These are phyloP conservation scores for Silene noctiflora DNA, from an alignment of 179 eudicot species.

Conservation along the genomic window DNA sequence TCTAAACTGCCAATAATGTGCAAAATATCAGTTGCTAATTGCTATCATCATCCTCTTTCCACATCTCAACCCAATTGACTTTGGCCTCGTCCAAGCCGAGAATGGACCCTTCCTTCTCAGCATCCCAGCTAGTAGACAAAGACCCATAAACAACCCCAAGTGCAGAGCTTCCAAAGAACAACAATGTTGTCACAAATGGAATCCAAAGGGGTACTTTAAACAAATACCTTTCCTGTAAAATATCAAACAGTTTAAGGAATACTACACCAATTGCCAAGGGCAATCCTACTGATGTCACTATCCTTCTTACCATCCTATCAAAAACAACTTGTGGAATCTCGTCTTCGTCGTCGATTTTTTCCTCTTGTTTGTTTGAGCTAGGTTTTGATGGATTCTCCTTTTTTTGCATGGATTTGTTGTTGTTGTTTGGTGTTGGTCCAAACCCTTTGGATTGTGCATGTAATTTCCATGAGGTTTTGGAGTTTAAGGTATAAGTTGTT, in stretches of 20 bases:
- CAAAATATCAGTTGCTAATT: background rate
- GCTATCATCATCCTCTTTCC: conserved; percentile 33
- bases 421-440: conserved; percentile 17
- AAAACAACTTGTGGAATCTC: conserved; percentile 60
- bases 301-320: conserved; percentile 66
- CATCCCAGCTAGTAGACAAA: conserved; percentile 77
- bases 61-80: conserved; percentile 73
- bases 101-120: conserved; percentile 53
- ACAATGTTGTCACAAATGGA: conserved; percentile 48
- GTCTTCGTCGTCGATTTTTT: conserved; percentile 29
- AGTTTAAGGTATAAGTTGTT: conserved; percentile 24
- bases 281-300: conserved; percentile 50
- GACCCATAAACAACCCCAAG: conserved; percentile 79
- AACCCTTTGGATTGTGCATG: conserved; percentile 58
- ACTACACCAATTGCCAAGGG: conserved; percentile 54
- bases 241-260: conserved; percentile 37
- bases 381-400: conserved; percentile 16
- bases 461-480: conserved; percentile 33
- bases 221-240: conserved; percentile 40
- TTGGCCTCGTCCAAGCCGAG: conserved; percentile 70
- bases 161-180: conserved; percentile 71
- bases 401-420: conserved; percentile 11
- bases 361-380: conserved; percentile 22
- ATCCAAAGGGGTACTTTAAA: conserved; percentile 68
- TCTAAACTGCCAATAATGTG: background rate